These are phyloP conservation scores for Cucumis hystrix DNA, from an alignment of 306 rosid species.

Conservation along the genomic window DNA sequence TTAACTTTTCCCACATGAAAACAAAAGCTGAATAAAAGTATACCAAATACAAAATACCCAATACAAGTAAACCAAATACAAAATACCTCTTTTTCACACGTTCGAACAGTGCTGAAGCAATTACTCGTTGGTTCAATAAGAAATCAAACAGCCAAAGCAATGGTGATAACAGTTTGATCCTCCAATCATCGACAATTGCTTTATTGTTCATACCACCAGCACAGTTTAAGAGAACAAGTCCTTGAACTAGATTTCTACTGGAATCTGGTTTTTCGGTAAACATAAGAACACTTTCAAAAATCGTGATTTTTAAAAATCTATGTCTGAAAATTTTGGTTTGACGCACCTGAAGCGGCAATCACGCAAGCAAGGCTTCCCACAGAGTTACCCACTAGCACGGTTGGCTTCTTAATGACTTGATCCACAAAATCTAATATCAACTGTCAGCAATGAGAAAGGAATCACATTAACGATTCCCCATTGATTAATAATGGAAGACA, in stretches of 20 bases:
- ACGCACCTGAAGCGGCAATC: constrained; percentile 76
- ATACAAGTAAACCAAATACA: too few relatives aligned
- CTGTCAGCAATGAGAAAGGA: constrained; percentile 28
- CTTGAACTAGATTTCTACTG: constrained; percentile 44
- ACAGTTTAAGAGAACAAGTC: constrained; percentile 69
- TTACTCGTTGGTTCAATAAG: constrained; percentile 49
- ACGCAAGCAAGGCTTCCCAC: constrained; percentile 95
- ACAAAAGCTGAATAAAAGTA: neutral
- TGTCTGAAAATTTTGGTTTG: neutral
- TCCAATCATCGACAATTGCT: constrained; percentile 90
- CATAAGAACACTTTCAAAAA: neutral
- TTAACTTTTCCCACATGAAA: neutral
- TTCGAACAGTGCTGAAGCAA: constrained; percentile 64
- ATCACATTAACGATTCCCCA: neutral
- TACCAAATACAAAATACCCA: neutral
- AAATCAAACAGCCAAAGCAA: constrained; percentile 72
- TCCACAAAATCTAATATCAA: constrained; percentile 73
- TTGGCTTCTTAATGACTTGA: constrained; percentile 59
- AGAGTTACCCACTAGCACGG: constrained; percentile 83
- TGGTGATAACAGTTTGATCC: constrained; percentile 72
- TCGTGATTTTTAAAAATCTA: neutral
- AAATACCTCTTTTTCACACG: constrained; percentile 66
- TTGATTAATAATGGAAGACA: neutral
- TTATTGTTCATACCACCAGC: constrained; percentile 97
- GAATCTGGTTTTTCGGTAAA: constrained; percentile 27